A percentile compares a stretch with the other conserved stretches of the same genome.
These are phyloP conservation scores for Strobilomyces dryophilus DNA, from an alignment of 768 basidiomycete genomes.

Conservation along the genomic window DNA sequence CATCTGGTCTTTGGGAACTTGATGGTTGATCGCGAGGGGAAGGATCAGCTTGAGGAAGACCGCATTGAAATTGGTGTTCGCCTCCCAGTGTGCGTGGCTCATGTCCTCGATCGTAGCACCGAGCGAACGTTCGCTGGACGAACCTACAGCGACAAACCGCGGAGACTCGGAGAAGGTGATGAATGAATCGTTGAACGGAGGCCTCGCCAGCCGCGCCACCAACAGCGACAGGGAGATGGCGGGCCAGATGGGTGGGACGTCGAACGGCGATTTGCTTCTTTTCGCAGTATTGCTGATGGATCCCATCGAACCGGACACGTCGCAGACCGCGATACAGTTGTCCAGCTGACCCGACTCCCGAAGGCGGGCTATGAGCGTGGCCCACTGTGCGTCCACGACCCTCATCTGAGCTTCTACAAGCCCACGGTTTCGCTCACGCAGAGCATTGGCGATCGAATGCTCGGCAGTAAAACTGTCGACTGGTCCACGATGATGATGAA, in stretches of 20 bases:
- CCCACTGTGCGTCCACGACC: too few relatives aligned
- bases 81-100: too few relatives aligned
- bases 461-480: too few relatives aligned
- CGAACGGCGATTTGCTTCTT: slow-evolving; percentile 7
- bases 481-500: too few relatives aligned
- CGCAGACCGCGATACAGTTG: slow-evolving; percentile 63
- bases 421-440: too few relatives aligned
- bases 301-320: slow-evolving; percentile 78
- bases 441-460: background rate
- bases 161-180: slow-evolving; percentile 2
- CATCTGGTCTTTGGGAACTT: slow-evolving; percentile 65
- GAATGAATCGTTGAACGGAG: too few relatives aligned
- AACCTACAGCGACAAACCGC: too few relatives aligned
- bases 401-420: too few relatives aligned
- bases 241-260: slow-evolving; percentile 50
- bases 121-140: slow-evolving; percentile 33
- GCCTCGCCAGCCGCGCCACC: too few relatives aligned
- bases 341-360: slow-evolving; percentile 52
- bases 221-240: slow-evolving; percentile 53
- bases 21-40: slow-evolving; percentile 1
- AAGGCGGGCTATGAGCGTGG: slow-evolving; percentile 46
- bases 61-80: too few relatives aligned
- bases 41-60: too few relatives aligned
- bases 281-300: background rate
- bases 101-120: slow-evolving; percentile 5